Conservation (phyloP, 1,139 yeast genomes). For the Suhomyces guaymorum region DNA sequence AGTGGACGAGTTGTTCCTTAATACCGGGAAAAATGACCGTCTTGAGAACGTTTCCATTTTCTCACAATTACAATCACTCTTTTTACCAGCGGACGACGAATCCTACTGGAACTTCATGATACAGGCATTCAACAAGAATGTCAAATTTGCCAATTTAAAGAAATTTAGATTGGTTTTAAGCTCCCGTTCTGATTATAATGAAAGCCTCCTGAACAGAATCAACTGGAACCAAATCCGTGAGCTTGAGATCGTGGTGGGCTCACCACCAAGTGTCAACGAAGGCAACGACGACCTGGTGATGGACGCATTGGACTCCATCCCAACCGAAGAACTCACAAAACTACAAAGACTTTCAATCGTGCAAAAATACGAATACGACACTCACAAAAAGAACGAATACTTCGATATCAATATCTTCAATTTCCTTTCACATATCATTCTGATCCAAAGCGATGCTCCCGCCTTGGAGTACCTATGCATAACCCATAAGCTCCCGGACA, state of each 20-base stretch:
- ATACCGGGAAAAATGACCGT: background rate
- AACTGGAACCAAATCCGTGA: conserved; percentile 22
- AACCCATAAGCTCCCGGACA: conserved; percentile 51
- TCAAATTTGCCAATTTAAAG: conserved; percentile 10
- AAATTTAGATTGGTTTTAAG: conserved; percentile 23
- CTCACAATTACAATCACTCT: conserved; percentile 14
- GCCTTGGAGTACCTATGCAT: conserved; percentile 43
- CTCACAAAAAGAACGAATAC: conserved; percentile 53
- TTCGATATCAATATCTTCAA: conserved; percentile 55
- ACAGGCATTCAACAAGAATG: conserved; percentile 5
- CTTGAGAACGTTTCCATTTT: background rate
- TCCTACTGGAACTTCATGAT: conserved; percentile 22
- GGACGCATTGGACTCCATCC: conserved; percentile 14
- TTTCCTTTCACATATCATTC: conserved; percentile 37
- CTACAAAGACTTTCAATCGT: conserved; percentile 45
- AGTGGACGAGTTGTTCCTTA: background rate
- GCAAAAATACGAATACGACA: conserved; percentile 45
- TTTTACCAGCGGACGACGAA: conserved; percentile 17
- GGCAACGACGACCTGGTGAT: conserved; percentile 6
- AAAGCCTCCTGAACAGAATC: conserved; percentile 16
- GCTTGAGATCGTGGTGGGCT: conserved; percentile 30
- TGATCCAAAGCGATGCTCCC: no score
- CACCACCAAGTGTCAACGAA: conserved; percentile 5
- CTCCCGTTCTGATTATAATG: conserved; percentile 18
- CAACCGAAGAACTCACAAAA: conserved; percentile 11